Conservation (phyloP, 768 basidiomycete genomes). For the Clavaria fumosa region DNA sequence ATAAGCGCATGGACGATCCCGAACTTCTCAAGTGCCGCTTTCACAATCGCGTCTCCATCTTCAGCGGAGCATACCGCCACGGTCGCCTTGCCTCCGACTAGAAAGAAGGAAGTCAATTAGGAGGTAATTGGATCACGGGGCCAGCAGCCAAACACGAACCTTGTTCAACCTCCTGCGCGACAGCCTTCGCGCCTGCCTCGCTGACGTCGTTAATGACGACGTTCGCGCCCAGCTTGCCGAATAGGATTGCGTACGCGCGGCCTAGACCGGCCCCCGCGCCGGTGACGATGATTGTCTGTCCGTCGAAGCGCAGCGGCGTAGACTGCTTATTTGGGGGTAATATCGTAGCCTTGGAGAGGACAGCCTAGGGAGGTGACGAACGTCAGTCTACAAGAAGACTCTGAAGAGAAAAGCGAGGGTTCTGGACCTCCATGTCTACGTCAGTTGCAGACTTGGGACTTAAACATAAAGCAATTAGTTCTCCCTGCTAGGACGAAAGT, state of each 20-base stretch:
- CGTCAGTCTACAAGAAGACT: not conserved
- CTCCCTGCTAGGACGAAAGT: no score
- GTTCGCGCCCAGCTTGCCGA: slow-evolving; percentile 83
- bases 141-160: slow-evolving; percentile 26
- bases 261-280: slow-evolving; percentile 94
- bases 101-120: not conserved
- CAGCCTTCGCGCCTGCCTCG: slow-evolving; percentile 66
- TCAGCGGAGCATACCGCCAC: slow-evolving; percentile 79
- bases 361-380: slow-evolving; percentile 20
- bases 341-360: slow-evolving; percentile 48
- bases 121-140: not conserved
- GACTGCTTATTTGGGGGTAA: slow-evolving; percentile 56
- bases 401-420: slow-evolving; percentile 14
- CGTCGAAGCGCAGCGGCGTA: slow-evolving; percentile 65
- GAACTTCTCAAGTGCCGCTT: slow-evolving; percentile 73
- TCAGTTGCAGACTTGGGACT: slow-evolving; percentile 52
- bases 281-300: slow-evolving; percentile 85
- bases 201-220: slow-evolving; percentile 93
- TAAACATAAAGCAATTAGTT: no score
- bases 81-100: slow-evolving; percentile 81
- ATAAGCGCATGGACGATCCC: slow-evolving; percentile 78
- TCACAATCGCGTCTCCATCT: slow-evolving; percentile 82
- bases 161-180: slow-evolving; percentile 76
- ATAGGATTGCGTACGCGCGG: slow-evolving; percentile 84
- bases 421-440: slow-evolving; percentile 45